A percentile compares a stretch with the other conserved stretches of the same genome.
Conservation (phyloP, 257 asterid species). For the Salvia miltiorrhiza region DNA sequence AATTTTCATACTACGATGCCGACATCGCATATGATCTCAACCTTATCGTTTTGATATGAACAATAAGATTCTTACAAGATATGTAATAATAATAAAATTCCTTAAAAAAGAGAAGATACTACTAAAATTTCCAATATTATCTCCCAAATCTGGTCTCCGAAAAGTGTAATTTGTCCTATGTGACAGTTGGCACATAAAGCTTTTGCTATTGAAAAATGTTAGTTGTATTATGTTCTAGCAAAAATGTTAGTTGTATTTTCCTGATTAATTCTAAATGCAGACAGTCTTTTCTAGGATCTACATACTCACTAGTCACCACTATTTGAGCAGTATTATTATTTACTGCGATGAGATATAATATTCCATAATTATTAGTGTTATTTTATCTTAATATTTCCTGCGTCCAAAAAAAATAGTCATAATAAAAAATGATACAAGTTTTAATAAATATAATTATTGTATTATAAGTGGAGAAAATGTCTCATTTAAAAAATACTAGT, state of each 20-base stretch:
- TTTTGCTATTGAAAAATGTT: neutral
- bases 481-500: too few species aligned
- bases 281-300: neutral
- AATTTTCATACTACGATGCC: slow-evolving; percentile 20
- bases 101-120: neutral
- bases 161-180: slow-evolving; percentile 35
- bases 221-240: too few species aligned
- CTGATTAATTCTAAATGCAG: neutral
- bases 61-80: slow-evolving; percentile 15
- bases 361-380: too few species aligned
- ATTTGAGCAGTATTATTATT: neutral
- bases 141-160: slow-evolving; percentile 5
- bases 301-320: neutral
- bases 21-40: slow-evolving; percentile 28
- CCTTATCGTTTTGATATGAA: slow-evolving; percentile 4
- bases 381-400: too few species aligned
- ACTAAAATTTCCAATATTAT: neutral
- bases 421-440: too few species aligned
- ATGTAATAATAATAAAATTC: neutral
- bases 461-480: too few species aligned
- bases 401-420: too few species aligned
- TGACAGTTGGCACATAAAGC: neutral
- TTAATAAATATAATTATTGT: too few species aligned
- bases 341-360: too few species aligned
- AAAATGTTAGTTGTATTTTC: neutral